phyloP scores from a whole-genome alignment of 768 basidiomycete species.

The Gloeostereum incarnatum region DNA sequence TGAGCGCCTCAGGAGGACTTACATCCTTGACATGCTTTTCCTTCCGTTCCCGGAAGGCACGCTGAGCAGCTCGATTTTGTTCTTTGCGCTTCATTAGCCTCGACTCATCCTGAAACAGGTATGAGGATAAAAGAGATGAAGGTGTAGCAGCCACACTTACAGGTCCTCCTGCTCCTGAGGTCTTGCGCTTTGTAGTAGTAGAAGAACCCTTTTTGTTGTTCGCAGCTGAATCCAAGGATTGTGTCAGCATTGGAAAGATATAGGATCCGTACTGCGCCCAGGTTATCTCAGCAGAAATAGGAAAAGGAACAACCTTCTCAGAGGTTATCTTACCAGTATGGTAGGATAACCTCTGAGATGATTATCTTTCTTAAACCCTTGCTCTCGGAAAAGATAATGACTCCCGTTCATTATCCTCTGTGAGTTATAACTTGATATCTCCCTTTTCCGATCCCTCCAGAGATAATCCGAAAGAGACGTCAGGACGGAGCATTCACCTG shows the following conservation, averaged over 20 bases:
- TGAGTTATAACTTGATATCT: no score
- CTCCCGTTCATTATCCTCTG: no score
- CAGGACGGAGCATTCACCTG: slow-evolving; percentile 42
- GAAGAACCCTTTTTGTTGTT: slow-evolving; percentile 13
- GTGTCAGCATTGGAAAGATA: no score
- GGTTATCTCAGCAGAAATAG: slow-evolving; percentile 3
- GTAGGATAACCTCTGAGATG: no score
- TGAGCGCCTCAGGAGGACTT: no score
- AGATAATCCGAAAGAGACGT: no score
- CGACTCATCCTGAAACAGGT: slow-evolving; percentile 47
- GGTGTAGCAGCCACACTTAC: slow-evolving; percentile 12
- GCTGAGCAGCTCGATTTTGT: slow-evolving; percentile 94
- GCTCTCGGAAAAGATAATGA: no score
- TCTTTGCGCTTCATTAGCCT: slow-evolving; percentile 86
- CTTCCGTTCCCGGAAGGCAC: slow-evolving; percentile 94
- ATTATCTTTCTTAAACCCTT: no score
- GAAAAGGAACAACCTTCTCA: slow-evolving; percentile 1
- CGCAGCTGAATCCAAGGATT: no score
- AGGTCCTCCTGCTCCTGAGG: slow-evolving; percentile 17
- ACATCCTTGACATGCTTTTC: slow-evolving; percentile 97
- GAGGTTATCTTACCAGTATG: slow-evolving; percentile 1
- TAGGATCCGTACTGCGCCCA: no score
- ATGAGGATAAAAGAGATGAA: slow-evolving; percentile 3
- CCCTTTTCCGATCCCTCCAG: no score
- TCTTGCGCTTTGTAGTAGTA: slow-evolving; percentile 23